phyloP scores from a whole-genome alignment of 768 basidiomycete species.

The Amanita muscaria region DNA sequence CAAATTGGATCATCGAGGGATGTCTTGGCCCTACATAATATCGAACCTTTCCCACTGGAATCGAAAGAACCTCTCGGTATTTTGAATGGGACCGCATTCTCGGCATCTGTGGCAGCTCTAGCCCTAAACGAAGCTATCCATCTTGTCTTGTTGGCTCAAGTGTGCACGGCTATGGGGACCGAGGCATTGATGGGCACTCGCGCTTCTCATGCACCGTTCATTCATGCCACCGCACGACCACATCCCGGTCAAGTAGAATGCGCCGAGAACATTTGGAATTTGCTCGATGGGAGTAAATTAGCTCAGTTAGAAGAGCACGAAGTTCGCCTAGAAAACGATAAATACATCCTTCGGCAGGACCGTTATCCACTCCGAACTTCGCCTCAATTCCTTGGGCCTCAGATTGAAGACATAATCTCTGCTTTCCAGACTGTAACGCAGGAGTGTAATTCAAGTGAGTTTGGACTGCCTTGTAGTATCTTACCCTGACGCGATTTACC shows the following conservation, averaged over 20 bases:
- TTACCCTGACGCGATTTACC: constrained; percentile 10
- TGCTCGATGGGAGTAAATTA: constrained; percentile 54
- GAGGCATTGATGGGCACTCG: constrained; percentile 65
- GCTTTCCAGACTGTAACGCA: constrained; percentile 50
- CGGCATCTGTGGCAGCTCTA: constrained; percentile 62
- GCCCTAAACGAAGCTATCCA: constrained; percentile 65
- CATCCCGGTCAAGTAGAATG: constrained; percentile 78
- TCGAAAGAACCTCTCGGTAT: constrained; percentile 67
- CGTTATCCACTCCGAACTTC: constrained; percentile 61
- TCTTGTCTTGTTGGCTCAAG: constrained; percentile 52
- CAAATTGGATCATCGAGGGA: constrained; percentile 41
- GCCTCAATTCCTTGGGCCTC: constrained; percentile 74
- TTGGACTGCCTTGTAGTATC: neutral
- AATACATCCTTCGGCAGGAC: constrained; percentile 66
- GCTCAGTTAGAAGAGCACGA: constrained; percentile 56
- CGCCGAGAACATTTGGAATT: constrained; percentile 50
- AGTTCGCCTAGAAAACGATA: constrained; percentile 54
- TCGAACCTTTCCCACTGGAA: constrained; percentile 50
- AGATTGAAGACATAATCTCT: constrained; percentile 64
- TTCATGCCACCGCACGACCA: constrained; percentile 64
- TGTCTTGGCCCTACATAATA: constrained; percentile 41
- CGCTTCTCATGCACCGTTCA: constrained; percentile 60
- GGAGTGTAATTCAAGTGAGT: constrained; percentile 75
- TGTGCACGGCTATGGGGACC: constrained; percentile 72
- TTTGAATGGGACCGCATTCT: constrained; percentile 71